Percentiles rank a stretch among this genome's conserved stretches.
Evolutionary conservation across 352 stramenopile species (phyloP).

Genomic region (Paralagenidium karlingii): DNA sequence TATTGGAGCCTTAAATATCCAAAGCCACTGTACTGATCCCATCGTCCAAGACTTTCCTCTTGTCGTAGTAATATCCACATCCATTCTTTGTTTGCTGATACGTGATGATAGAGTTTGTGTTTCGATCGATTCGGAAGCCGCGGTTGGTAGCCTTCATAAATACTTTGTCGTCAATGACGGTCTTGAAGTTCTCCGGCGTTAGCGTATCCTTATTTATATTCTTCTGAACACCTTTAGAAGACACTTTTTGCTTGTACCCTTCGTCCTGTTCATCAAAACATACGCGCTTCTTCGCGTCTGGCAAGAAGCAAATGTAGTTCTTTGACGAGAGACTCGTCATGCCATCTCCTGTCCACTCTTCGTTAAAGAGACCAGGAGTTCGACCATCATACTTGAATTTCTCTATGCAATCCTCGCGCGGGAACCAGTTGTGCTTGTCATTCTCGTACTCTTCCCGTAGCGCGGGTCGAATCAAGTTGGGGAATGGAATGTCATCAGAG

Average conservation of each 20-base stretch:
- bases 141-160: constrained; percentile 12
- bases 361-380: constrained; percentile 10
- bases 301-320: constrained; percentile 15
- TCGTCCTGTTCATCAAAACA: no score
- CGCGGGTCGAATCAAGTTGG: constrained; percentile 8
- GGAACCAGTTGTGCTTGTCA: constrained; percentile 9
- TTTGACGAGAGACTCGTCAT: constrained; percentile 9
- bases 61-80: constrained; percentile 16
- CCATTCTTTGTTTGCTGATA: constrained; percentile 12
- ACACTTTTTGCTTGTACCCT: constrained; percentile 13
- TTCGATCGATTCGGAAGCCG: constrained; percentile 10
- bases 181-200: constrained; percentile 8
- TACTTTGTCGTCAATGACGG: constrained; percentile 9
- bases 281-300: constrained; percentile 5
- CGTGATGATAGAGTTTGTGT: constrained; percentile 17
- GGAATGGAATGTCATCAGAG: constrained; percentile 6
- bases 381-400: constrained; percentile 1
- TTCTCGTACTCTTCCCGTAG: constrained; percentile 7
- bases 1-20: constrained; percentile 11
- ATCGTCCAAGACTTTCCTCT: constrained; percentile 9
- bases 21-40: constrained; percentile 11
- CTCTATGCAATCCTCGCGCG: constrained; percentile 3
- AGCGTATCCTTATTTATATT: constrained; percentile 5
- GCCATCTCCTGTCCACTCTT: constrained; percentile 10
- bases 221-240: constrained; percentile 8